Conservation (phyloP, 2,329 filamentous ascomycete species). For the Exophiala aquamarina region DNA sequence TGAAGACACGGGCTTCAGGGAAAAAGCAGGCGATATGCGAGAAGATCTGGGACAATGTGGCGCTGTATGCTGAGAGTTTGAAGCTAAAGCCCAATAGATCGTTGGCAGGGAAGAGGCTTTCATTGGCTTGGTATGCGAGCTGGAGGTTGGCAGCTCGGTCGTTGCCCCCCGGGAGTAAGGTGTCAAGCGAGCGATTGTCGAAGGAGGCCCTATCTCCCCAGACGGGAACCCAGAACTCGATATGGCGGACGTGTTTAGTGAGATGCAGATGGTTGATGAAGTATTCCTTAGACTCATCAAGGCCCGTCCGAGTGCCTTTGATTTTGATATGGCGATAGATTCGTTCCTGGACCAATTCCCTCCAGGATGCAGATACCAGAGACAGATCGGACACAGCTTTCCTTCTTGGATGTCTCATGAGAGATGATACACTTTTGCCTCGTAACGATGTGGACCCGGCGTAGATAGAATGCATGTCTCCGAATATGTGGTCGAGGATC, state of each 20-base stretch:
- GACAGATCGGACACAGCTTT: conserved; percentile 67
- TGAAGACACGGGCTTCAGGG: conserved; percentile 64
- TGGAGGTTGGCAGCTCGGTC: conserved; percentile 17
- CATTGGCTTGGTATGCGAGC: conserved; percentile 14
- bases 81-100: conserved; percentile 58
- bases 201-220: conserved; percentile 54
- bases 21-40: conserved; percentile 60
- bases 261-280: conserved; percentile 62
- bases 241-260: conserved; percentile 65
- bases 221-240: conserved; percentile 77
- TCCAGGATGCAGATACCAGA: conserved; percentile 61
- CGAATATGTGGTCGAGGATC: conserved; percentile 70
- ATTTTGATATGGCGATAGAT: conserved; percentile 75
- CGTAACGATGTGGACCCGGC: conserved; percentile 53
- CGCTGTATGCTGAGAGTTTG: conserved; percentile 63
- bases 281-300: conserved; percentile 61
- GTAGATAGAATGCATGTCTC: conserved; percentile 64
- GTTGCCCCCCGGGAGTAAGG: conserved; percentile 11
- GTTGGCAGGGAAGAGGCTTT: conserved; percentile 40
- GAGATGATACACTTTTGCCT: conserved; percentile 60
- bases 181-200: conserved; percentile 10
- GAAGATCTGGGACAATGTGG: conserved; percentile 69
- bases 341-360: conserved; percentile 66
- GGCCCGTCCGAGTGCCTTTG: conserved; percentile 66
- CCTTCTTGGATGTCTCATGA: conserved; percentile 65